Conservation (phyloP, 306 rosid species). For the Cucumis melo region DNA sequence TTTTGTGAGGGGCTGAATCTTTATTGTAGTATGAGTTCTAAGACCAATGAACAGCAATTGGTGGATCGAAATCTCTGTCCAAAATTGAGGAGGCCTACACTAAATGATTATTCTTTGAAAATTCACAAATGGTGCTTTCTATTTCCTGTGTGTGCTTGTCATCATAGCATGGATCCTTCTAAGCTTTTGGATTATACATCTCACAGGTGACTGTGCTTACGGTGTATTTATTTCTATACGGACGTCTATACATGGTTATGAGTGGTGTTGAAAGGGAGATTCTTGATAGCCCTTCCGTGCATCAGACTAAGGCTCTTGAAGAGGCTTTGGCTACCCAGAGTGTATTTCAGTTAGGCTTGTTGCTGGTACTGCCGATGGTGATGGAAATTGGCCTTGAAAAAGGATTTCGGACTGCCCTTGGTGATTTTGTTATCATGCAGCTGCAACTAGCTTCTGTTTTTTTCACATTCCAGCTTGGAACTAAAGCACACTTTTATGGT, state of each 20-base stretch:
- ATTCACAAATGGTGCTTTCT: background rate
- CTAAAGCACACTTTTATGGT: slow-evolving; percentile 88
- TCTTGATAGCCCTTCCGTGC: slow-evolving; percentile 41
- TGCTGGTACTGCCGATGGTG: slow-evolving; percentile 84
- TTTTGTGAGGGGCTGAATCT: background rate
- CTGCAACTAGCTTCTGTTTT: slow-evolving; percentile 93
- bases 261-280: slow-evolving; percentile 85
- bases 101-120: background rate
- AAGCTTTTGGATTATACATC: background rate
- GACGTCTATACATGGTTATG: slow-evolving; percentile 87
- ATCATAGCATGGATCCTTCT: background rate
- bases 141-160: background rate
- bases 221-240: slow-evolving; percentile 76
- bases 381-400: slow-evolving; percentile 98
- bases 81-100: background rate
- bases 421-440: slow-evolving; percentile 88
- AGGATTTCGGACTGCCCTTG: slow-evolving; percentile 92
- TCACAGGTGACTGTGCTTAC: slow-evolving; percentile 76
- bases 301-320: slow-evolving; percentile 66
- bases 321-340: slow-evolving; percentile 86
- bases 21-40: background rate
- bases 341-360: slow-evolving; percentile 70
- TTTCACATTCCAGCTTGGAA: slow-evolving; percentile 94
- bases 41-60: background rate
- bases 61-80: background rate